These are phyloP conservation scores for Wallacemonas rigidus DNA, from an alignment of 208 protist genomes.

Conservation along the genomic window DNA sequence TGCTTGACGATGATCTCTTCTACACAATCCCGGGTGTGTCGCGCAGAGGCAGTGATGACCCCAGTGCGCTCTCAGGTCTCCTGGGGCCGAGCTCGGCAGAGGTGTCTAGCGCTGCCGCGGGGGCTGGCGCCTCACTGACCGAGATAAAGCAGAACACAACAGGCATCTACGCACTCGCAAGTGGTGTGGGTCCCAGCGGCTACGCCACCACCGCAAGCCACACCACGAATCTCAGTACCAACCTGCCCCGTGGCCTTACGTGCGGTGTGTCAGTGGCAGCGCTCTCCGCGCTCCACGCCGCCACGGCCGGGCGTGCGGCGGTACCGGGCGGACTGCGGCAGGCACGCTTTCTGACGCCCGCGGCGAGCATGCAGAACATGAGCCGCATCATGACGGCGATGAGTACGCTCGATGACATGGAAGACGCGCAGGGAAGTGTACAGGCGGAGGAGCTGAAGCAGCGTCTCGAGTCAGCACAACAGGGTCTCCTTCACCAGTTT, in stretches of 20 bases:
- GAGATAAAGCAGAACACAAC: background rate
- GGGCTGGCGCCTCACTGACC: background rate
- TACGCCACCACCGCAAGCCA: too few species aligned
- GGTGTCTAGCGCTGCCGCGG: background rate
- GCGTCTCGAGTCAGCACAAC: slow-evolving; percentile 49
- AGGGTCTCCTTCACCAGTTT: slow-evolving; percentile 82
- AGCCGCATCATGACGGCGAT: slow-evolving; percentile 20
- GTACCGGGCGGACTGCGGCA: background rate
- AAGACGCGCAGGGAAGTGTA: slow-evolving; percentile 14
- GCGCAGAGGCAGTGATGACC: slow-evolving; percentile 5
- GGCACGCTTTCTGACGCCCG: slow-evolving; percentile 38
- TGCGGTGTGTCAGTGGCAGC: slow-evolving; percentile 26
- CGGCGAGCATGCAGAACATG: slow-evolving; percentile 30
- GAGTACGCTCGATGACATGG: slow-evolving; percentile 22
- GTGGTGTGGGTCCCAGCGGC: too few species aligned
- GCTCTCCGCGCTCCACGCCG: slow-evolving; percentile 19
- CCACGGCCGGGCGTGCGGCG: background rate
- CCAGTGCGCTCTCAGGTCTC: background rate
- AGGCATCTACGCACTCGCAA: background rate
- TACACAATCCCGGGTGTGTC: slow-evolving; percentile 44
- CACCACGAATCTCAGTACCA: too few species aligned
- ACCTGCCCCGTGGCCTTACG: background rate
- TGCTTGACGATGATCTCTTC: slow-evolving; percentile 74
- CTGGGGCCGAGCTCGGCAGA: background rate
- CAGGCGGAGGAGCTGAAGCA: slow-evolving; percentile 31